Evolutionary conservation across 306 rosid species (phyloP).

Genomic region (Cicer bijugum): DNA sequence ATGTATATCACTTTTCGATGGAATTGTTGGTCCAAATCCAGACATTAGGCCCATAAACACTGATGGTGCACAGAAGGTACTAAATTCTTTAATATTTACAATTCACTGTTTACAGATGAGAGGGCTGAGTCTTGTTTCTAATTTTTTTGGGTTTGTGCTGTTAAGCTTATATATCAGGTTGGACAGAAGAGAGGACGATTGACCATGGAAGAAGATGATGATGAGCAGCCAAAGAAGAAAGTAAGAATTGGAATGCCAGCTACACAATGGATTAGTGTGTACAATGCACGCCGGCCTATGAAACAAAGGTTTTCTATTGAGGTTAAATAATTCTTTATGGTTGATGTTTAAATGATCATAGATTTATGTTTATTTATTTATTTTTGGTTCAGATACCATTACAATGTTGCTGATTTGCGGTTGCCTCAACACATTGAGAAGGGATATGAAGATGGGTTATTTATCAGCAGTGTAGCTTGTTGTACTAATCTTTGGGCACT

Average conservation of each 20-base stretch:
- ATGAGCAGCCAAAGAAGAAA: slow-evolving; percentile 90
- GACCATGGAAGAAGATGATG: slow-evolving; percentile 78
- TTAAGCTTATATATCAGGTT: slow-evolving; percentile 72
- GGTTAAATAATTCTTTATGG: slow-evolving; percentile 19
- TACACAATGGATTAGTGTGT: slow-evolving; percentile 92
- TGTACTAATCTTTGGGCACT: slow-evolving; percentile 86
- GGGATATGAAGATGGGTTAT: slow-evolving; percentile 85
- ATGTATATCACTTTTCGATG: slow-evolving; percentile 86
- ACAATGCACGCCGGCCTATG: slow-evolving; percentile 90
- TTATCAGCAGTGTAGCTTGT: slow-evolving; percentile 77
- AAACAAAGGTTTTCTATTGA: slow-evolving; percentile 75
- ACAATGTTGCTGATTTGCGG: slow-evolving; percentile 87
- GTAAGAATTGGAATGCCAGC: slow-evolving; percentile 88
- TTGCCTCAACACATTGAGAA: slow-evolving; percentile 83
- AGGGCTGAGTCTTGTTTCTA: slow-evolving; percentile 21
- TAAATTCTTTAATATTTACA: neutral
- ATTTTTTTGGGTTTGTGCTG: slow-evolving; percentile 39
- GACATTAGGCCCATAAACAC: slow-evolving; percentile 88
- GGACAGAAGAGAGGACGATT: slow-evolving; percentile 89
- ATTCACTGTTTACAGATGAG: slow-evolving; percentile 14
- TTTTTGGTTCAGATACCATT: slow-evolving; percentile 73
- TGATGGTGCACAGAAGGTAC: slow-evolving; percentile 95
- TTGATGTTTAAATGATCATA: neutral
- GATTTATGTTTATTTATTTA: slow-evolving; percentile 1
- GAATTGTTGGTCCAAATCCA: slow-evolving; percentile 84